Evolutionary conservation across 2,329 filamentous ascomycete species (phyloP), one percentile per base, ranked within the genome.

Genomic region (Microcera coccophila): DNA sequence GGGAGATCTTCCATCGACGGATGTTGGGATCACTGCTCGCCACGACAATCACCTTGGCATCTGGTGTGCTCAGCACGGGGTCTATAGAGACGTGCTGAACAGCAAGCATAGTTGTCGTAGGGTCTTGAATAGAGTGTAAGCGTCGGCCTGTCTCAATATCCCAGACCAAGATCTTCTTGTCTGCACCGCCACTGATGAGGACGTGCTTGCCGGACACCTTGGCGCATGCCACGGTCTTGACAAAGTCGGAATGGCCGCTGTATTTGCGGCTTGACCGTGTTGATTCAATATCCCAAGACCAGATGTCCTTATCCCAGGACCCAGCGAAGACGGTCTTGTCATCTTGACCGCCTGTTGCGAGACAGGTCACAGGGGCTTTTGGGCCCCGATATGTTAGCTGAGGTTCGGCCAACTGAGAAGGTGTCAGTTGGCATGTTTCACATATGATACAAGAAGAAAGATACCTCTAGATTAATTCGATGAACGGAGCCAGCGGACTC

Each of bases 271-370:
- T 72, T 1, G 71, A 67, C 21, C 71, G 63, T 33, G 71, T 73
- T 3, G 79, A 79, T 15, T 74, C 69, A 22, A 84, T 69, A 56
- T 87, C 76, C 86, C 89, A 96, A 22, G 85, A 86, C 83, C 90
- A 95, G 44, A 97, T 78, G 16, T 81, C 77, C 69, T 95, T 95
- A 68, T 98, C 91, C 93, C 93, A 98, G 45, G 84, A 93, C 24
- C 90, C 91, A 18, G 89, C 89, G 64, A 89, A 96, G 10, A 96
- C 61, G 1, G 76, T 85, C 38, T 64, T 66, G 46, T 72, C 73
- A 19, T 69, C 69, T 4, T 71, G 63, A 12, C 81, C 76, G 34
- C 79, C 82, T 26, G 88, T 72, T 14, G 85, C 81, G 20, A 95
- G 67, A 53, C 85, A 87, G 9, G 88, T 91, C 9, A 95, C 73